Percentiles rank a stretch among this genome's conserved stretches.
Evolutionary conservation across 257 asterid genomes (phyloP).

Genomic region (Primulina huaijiensis): DNA sequence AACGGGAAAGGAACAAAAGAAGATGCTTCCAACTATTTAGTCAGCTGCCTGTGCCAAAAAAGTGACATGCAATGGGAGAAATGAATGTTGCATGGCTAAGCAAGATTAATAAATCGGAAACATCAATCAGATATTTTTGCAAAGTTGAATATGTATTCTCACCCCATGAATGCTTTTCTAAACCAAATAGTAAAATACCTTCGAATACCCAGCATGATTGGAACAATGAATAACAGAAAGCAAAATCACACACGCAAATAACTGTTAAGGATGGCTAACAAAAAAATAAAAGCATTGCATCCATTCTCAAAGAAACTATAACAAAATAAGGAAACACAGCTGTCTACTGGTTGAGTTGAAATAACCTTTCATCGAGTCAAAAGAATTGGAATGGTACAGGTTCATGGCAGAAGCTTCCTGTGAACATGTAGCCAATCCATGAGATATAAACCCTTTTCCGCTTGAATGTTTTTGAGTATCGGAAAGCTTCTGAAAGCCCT

Average conservation of each 20-base stretch:
- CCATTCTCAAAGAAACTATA: slow-evolving; percentile 1
- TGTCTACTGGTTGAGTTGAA: slow-evolving; percentile 12
- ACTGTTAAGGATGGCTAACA: neutral
- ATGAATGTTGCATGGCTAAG: neutral
- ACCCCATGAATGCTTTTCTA: neutral
- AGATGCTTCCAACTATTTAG: neutral
- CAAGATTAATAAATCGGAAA: neutral
- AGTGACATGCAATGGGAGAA: neutral
- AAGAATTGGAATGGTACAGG: slow-evolving; percentile 15
- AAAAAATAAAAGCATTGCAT: slow-evolving; percentile 1
- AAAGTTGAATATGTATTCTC: neutral
- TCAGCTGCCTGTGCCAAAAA: neutral
- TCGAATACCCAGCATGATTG: neutral
- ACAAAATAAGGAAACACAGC: neutral
- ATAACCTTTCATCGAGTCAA: slow-evolving; percentile 30
- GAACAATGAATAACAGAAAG: neutral
- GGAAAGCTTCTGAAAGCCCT: slow-evolving; percentile 18
- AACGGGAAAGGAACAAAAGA: neutral
- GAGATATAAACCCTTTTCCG: slow-evolving; percentile 22
- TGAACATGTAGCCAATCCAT: slow-evolving; percentile 20
- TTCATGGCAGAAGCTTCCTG: slow-evolving; percentile 1
- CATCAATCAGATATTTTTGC: neutral
- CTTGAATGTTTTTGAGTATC: slow-evolving; percentile 10
- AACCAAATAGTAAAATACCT: neutral
- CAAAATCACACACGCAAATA: neutral